These are phyloP conservation scores for Beta lomatogona DNA, from an alignment of 179 eudicot genomes.

Conservation along the genomic window DNA sequence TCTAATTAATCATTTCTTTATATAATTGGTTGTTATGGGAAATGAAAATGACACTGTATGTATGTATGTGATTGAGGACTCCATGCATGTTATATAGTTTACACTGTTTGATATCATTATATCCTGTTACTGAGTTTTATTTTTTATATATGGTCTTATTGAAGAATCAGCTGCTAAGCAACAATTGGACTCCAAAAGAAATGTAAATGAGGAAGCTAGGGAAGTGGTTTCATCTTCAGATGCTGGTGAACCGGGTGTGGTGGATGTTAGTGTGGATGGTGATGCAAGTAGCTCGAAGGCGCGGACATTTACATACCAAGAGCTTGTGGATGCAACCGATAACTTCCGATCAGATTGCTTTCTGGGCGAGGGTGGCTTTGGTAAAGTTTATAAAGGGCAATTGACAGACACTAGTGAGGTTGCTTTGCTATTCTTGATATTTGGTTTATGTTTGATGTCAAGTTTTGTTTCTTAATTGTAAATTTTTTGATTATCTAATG, in stretches of 20 bases:
- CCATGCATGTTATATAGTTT: background rate
- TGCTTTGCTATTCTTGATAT: conserved; percentile 14
- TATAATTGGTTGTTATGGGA: conserved; percentile 3
- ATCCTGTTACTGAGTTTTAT: background rate
- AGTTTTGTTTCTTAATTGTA: conserved; percentile 1
- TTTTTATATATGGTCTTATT: background rate
- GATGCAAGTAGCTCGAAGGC: conserved; percentile 35
- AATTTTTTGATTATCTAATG: background rate
- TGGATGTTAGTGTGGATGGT: conserved; percentile 34
- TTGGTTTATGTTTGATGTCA: background rate
- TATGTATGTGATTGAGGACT: background rate
- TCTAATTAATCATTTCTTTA: background rate
- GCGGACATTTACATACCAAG: conserved; percentile 45
- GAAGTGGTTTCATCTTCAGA: conserved; percentile 23
- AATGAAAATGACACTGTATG: background rate
- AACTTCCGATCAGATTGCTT: conserved; percentile 51
- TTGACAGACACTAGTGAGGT: conserved; percentile 51
- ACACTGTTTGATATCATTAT: background rate
- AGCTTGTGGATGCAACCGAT: conserved; percentile 52
- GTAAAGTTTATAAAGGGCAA: conserved; percentile 61
- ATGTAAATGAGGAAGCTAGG: conserved; percentile 21
- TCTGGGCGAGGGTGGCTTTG: conserved; percentile 72
- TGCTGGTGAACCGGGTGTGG: conserved; percentile 16
- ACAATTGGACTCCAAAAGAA: conserved; percentile 23
- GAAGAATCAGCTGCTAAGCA: conserved; percentile 31